Base-by-base conservation (phyloP, 371 early-diverging fungal genomes). In the Parasitella parasitica region DNA sequence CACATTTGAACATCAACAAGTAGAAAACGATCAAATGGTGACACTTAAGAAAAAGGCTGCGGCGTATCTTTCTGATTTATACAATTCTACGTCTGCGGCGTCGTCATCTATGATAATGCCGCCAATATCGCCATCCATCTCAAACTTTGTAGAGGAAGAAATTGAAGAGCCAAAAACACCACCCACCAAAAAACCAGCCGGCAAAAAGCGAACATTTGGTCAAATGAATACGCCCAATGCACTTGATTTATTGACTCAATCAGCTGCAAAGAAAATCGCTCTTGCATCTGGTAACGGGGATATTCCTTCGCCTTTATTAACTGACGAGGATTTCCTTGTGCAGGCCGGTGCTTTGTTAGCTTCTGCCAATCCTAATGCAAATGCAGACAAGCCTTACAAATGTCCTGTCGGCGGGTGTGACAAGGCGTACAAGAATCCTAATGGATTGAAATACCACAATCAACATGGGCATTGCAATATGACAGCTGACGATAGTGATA, bases 371-470 rank as follows among this genome's bases (percentile, higher is more conserved):
- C 16, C 51, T 65, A 71, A 71, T 57, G 30, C 64, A 8, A 75
- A 77, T 39, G 76, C 75, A 6, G 90, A 89, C 61, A 91, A 90
- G 75, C 93, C 92, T 18, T 89, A 91, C 81, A 87, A 89, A 26
- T 97, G 98, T 76, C 80, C 87, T n/a, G 85, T 96, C 8, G 71
- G 75, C 12, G 93, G 91, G n/a, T 99, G 99, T 73, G 92, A 92
- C 60, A 98, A 97, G 76, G 86, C 92, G 22, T 99, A 99, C 85
- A 99, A 98, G 82, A 99, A 99, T 80, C 89, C 95, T 36, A 98
- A 98, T 67, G 99, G 99, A 20, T 85, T 99, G 43, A 96, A 96
- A 75, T 97, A 97, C 78, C 98, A 97, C 73, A 90, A 92, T 62
- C 86, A 88, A 65, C 94, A 94, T 64, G 92, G 92, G 35, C 98